Evolutionary conservation across 495 filamentous ascomycete genomes (phyloP), one percentile per base, ranked within the genome.

Genomic region (Monascus purpureus): DNA sequence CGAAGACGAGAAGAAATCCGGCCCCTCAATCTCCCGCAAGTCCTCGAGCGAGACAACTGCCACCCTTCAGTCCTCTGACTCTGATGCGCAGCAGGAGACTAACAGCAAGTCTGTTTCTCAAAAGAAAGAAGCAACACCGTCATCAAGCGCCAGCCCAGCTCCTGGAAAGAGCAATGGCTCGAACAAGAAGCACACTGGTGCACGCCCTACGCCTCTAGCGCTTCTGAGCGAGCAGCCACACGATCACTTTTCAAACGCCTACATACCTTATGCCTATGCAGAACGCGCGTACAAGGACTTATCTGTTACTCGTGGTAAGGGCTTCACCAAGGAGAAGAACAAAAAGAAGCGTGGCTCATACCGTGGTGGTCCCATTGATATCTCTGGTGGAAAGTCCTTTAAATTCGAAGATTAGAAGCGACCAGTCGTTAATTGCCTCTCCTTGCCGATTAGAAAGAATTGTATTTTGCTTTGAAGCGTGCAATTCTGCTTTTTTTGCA

Each of bases 241-340:
- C 19, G 48, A 66, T 28, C 66, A 76, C 34, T 50, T 63, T 1
- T 67, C 60, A 15, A 95, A 90, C 58, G 67, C 68, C 3, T 95
- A 87, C 50, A 65, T 80, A 19, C 57, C 73, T 3, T 83, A 93
- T 43, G 83, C 83, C 23, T 99, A 95, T 49, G 86, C 87, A 4
- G 75, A 88, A 32, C 74, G 74, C 32, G 92, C 92, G 20, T 81
- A 80, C 43, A 68, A 80, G 36, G 88, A 95, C 51, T 58, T 99
- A 30, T 82, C 78, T 17, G 72, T 93, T 15, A 95, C 88, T 16
- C 84, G 77, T 50, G 92, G 92, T 34, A 96, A 93, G 63, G 82
- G 83, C 9, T 99, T 99, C 61, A 99, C 88, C 33, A 99, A 99
- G 69, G 92, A 96, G 63, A 99, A 99, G 76, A 95, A 99, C 55